Conservation (phyloP, 192 early-diverging fungal species). For the Entomortierella beljakovae region DNA sequence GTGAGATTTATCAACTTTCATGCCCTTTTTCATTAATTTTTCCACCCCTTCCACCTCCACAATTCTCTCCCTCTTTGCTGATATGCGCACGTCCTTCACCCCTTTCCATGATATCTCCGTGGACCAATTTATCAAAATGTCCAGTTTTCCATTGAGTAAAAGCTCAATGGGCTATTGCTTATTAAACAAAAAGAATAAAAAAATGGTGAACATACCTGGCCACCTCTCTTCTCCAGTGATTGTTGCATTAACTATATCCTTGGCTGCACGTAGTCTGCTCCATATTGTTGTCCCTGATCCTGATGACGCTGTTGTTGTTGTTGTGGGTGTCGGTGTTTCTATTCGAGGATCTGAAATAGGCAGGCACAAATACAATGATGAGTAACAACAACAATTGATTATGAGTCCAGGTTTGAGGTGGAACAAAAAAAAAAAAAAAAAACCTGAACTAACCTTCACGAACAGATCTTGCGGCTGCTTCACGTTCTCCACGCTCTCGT, state of each 20-base stretch:
- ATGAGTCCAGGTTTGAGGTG: background rate
- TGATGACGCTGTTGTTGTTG: constrained; percentile 19
- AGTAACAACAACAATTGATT: background rate
- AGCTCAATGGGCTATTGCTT: background rate
- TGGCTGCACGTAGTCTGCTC: constrained; percentile 37
- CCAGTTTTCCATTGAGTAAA: background rate
- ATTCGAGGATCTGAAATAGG: background rate
- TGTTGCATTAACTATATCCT: constrained; percentile 45
- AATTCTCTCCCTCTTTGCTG: background rate
- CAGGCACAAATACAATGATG: background rate
- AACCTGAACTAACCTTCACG: constrained; percentile 29
- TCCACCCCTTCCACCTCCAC: background rate
- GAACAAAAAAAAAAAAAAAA: constrained; percentile 1
- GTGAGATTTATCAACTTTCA: background rate
- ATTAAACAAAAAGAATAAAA: background rate
- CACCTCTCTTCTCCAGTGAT: constrained; percentile 54
- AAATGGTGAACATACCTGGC: constrained; percentile 28
- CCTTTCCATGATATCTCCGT: background rate
- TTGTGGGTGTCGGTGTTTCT: constrained; percentile 4
- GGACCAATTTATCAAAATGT: too few species aligned
- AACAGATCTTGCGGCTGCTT: constrained; percentile 26
- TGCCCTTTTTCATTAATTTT: too few species aligned
- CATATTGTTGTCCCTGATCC: constrained; percentile 32
- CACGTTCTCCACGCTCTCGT: constrained; percentile 43
- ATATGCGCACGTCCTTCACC: background rate